Base-by-base conservation (phyloP, 352 stramenopile species). In the Phytophthora pistaciae region DNA sequence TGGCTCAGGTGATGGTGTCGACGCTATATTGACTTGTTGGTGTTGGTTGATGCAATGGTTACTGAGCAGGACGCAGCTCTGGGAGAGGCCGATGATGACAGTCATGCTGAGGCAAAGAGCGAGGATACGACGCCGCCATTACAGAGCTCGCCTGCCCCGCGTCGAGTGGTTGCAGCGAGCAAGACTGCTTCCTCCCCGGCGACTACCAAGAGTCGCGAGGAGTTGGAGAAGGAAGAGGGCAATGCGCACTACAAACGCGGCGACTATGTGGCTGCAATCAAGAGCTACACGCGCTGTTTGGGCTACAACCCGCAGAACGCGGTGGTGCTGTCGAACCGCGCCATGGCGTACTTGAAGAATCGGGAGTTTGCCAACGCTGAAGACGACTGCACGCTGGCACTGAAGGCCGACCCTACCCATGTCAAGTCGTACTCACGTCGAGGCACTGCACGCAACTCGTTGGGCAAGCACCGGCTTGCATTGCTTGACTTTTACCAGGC, bases 211-310 rank as follows among this genome's bases (percentile, higher is more conserved):
- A 74, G 31, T 64, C 82, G 87, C 27, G 86, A 92, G 23, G 77
- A 91, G 18, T 63, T 95, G 13, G 94, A 98, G 62, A 83, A 84
- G 14, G 83, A 96, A 66, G 96, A 98, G 60, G 96, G 96, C 11
- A 99, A 99, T 68, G 91, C 90, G 31, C 91, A 94, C 69, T 98
- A 98, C 77, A 91, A 91, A 27, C 79, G 76, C 3, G 82, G 85
- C 1, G 91, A 99, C 61, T 95, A 87, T 53, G 82, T 96, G 27
- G 92, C 90, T 42, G 92, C 95, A 16, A 87, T 97, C 55, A 85
- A 91, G 58, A 94, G 83, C 72, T 99, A 98, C 73, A 97, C 94
- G 20, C 79, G 86, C 1, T 93, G 84, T 13, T 72, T 98, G n/a
- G 83, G 88, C 0, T 89, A 91, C 60, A 82, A 95, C 54, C 63